Conservation (phyloP, 2,329 filamentous ascomycete species). For the Pseudocercospora macadamiae region DNA sequence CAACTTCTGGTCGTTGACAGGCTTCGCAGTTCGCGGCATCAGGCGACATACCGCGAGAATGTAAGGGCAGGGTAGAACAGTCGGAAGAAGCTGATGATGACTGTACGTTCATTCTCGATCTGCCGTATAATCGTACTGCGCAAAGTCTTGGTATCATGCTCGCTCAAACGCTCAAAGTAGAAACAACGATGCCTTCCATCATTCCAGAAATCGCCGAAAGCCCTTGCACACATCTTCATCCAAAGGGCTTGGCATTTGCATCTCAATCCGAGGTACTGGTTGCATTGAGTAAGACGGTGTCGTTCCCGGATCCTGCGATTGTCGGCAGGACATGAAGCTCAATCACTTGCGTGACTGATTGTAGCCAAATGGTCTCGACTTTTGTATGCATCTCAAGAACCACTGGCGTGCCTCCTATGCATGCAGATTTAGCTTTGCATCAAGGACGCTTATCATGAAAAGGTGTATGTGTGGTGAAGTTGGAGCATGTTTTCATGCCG, state of each 20-base stretch:
- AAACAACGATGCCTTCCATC: not conserved
- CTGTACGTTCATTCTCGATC: not conserved
- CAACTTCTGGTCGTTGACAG: too few species aligned
- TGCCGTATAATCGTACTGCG: not conserved
- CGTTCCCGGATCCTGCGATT: not conserved
- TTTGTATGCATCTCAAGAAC: constrained; percentile 5
- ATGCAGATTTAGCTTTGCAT: not conserved
- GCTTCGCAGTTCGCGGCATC: too few species aligned
- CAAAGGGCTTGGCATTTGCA: not conserved
- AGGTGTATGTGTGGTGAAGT: not conserved
- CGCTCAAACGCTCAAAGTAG: not conserved
- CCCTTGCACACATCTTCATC: not conserved
- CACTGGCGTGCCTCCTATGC: constrained; percentile 1
- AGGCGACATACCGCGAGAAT: too few species aligned
- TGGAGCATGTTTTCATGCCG: not conserved
- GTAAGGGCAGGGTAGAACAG: not conserved
- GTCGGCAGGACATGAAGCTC: constrained; percentile 2
- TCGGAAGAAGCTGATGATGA: not conserved
- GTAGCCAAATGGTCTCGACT: not conserved
- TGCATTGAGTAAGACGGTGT: not conserved
- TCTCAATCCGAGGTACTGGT: not conserved
- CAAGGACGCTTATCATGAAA: not conserved
- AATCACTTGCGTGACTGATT: constrained; percentile 3
- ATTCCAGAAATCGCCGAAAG: not conserved
- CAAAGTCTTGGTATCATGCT: not conserved